Evolutionary conservation across 2,329 filamentous ascomycete species (phyloP).

Genomic region (Proliferodiscus dingleyae): DNA sequence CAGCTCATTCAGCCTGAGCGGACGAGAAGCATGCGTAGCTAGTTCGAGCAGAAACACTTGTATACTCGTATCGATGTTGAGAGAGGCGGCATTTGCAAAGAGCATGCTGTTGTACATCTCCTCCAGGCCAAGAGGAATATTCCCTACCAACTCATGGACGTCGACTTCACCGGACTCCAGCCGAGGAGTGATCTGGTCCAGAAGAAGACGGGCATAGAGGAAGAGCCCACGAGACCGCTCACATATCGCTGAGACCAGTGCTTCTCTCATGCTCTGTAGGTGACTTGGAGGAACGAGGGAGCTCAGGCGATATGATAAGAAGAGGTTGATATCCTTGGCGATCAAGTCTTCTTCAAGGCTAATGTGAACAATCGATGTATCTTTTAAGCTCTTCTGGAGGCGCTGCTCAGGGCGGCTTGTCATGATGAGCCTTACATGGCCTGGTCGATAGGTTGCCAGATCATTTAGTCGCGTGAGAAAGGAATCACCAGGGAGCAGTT

Average conservation of each 20-base stretch:
- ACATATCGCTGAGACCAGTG: slow-evolving; percentile 32
- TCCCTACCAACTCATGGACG: no score
- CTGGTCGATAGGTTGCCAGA: slow-evolving; percentile 30
- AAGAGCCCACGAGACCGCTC: slow-evolving; percentile 14
- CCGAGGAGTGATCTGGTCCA: slow-evolving; percentile 21
- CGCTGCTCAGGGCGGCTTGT: slow-evolving; percentile 37
- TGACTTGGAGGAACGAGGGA: no score
- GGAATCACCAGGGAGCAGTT: slow-evolving; percentile 29
- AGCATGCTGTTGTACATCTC: slow-evolving; percentile 38
- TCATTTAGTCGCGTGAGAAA: slow-evolving; percentile 32
- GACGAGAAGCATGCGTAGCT: no score
- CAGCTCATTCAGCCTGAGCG: slow-evolving; percentile 38
- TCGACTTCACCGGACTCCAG: no score
- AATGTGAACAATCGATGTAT: slow-evolving; percentile 26
- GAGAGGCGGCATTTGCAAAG: slow-evolving; percentile 34
- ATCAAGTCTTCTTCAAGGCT: slow-evolving; percentile 35
- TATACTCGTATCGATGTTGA: no score
- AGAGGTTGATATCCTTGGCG: slow-evolving; percentile 35
- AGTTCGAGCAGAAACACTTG: no score
- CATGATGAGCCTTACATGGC: slow-evolving; percentile 36
- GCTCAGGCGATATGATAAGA: slow-evolving; percentile 24
- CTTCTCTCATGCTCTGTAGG: no score
- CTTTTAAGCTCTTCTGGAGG: slow-evolving; percentile 31
- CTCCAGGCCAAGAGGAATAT: slow-evolving; percentile 32
- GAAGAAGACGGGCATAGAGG: slow-evolving; percentile 21